These are phyloP conservation scores for Rosa rugosa DNA, from an alignment of 306 rosid species.

Conservation along the genomic window DNA sequence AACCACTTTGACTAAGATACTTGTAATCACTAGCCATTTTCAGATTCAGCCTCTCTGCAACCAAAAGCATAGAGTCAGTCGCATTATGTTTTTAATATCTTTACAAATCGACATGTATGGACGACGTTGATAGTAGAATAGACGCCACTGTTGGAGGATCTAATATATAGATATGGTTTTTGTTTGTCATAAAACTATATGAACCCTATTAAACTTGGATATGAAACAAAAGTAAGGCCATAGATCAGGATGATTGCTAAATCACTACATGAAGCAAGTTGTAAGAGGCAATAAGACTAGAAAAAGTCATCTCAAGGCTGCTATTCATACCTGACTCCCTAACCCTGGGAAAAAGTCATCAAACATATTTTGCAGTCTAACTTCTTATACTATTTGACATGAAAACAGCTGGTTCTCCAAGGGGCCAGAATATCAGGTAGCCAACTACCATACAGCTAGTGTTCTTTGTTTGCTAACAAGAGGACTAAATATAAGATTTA, in stretches of 20 bases:
- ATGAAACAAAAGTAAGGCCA: constrained; percentile 16
- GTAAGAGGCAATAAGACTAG: constrained; percentile 5
- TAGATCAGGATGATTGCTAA: constrained; percentile 1
- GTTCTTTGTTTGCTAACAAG: not conserved
- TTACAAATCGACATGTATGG: not conserved
- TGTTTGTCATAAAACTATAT: constrained; percentile 3
- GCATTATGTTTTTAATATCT: constrained; percentile 9
- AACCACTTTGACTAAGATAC: constrained; percentile 86
- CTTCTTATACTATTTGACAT: constrained; percentile 3
- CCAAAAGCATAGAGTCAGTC: constrained; percentile 20
- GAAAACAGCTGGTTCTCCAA: not conserved
- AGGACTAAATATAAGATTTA: constrained; percentile 1
- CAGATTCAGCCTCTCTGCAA: constrained; percentile 76
- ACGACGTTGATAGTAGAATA: constrained; percentile 6
- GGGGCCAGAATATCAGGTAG: not conserved
- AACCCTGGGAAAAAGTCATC: constrained; percentile 4
- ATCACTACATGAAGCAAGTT: constrained; percentile 7
- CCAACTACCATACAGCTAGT: constrained; percentile 8
- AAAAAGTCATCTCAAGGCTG: constrained; percentile 3
- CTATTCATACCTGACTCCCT: not conserved
- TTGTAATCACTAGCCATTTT: constrained; percentile 69
- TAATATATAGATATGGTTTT: constrained; percentile 3
- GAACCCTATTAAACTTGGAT: not conserved
- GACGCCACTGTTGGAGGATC: constrained; percentile 4
- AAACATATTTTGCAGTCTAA: not conserved